These are phyloP conservation scores for Populus tremula DNA, from an alignment of 345 rosid genomes.

Conservation along the genomic window DNA sequence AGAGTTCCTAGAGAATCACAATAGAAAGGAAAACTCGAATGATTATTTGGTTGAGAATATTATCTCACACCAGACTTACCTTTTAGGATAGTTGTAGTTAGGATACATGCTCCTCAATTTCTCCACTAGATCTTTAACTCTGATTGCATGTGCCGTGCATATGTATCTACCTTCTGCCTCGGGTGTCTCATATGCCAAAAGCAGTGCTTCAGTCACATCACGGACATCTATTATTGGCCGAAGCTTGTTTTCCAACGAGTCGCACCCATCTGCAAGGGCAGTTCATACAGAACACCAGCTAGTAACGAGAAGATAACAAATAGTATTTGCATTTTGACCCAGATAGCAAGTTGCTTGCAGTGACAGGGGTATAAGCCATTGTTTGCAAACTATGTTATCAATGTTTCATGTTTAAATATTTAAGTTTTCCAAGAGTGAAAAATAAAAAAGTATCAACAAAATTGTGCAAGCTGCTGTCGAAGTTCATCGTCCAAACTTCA, in stretches of 20 bases:
- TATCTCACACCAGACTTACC: conserved; percentile 12
- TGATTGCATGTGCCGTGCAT: conserved; percentile 22
- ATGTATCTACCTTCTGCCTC: conserved; percentile 38
- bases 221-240: conserved; percentile 34
- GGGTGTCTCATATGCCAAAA: conserved; percentile 20
- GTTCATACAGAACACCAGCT: background rate
- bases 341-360: background rate
- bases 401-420: background rate
- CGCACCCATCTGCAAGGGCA: conserved; percentile 39
- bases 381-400: too few relatives aligned
- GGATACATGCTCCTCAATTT: conserved; percentile 23
- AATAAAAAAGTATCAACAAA: too few relatives aligned
- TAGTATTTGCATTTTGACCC: background rate
- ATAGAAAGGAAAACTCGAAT: background rate
- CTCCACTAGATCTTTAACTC: conserved; percentile 16
- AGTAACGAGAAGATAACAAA: background rate
- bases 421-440: background rate
- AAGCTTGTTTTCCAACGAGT: conserved; percentile 34
- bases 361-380: background rate
- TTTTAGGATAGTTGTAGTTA: conserved; percentile 19
- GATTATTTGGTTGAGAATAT: background rate
- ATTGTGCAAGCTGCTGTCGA: too few relatives aligned
- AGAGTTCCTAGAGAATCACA: background rate
- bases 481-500: too few relatives aligned
- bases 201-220: conserved; percentile 30